Evolutionary conservation across 1,284 basidiomycete genomes (phyloP).

Genomic region (Agaricales sp.): DNA sequence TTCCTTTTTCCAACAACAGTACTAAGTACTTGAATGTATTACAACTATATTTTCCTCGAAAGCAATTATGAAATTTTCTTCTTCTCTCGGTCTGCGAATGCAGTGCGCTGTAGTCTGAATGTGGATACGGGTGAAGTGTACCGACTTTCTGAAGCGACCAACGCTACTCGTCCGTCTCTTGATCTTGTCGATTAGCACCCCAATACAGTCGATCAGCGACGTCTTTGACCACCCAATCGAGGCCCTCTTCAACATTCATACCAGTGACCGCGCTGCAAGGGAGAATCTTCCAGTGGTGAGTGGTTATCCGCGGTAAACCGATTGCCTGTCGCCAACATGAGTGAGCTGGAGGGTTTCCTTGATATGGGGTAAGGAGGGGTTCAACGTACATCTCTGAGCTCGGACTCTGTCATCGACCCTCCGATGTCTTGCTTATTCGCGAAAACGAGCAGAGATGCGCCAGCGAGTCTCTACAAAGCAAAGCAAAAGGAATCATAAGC

Average conservation of each 20-base stretch:
- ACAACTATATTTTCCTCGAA: too few species aligned
- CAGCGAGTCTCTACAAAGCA: conserved; percentile 69
- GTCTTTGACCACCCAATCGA: conserved; percentile 93
- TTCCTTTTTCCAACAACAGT: too few species aligned
- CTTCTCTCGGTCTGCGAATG: too few species aligned
- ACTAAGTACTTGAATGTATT: too few species aligned
- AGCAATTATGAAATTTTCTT: too few species aligned
- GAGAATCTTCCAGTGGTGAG: conserved; percentile 87
- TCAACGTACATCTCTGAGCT: conserved; percentile 71
- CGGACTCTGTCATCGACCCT: conserved; percentile 73
- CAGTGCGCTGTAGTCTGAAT: too few species aligned
- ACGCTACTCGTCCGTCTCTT: neutral
- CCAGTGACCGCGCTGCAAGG: conserved; percentile 92
- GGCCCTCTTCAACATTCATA: conserved; percentile 71
- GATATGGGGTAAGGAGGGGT: conserved; percentile 10
- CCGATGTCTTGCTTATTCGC: conserved; percentile 99
- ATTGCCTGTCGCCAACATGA: conserved; percentile 74
- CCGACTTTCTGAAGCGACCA: too few species aligned
- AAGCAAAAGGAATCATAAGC: conserved; percentile 9
- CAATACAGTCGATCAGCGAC: conserved; percentile 79
- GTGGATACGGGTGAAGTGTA: too few species aligned
- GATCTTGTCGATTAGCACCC: conserved; percentile 4
- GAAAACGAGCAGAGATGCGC: conserved; percentile 91
- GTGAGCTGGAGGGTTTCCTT: too few species aligned
- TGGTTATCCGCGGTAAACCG: conserved; percentile 65